These are phyloP conservation scores for Picochlorum sp. DNA, from an alignment of 139 green algal species.

Conservation along the genomic window DNA sequence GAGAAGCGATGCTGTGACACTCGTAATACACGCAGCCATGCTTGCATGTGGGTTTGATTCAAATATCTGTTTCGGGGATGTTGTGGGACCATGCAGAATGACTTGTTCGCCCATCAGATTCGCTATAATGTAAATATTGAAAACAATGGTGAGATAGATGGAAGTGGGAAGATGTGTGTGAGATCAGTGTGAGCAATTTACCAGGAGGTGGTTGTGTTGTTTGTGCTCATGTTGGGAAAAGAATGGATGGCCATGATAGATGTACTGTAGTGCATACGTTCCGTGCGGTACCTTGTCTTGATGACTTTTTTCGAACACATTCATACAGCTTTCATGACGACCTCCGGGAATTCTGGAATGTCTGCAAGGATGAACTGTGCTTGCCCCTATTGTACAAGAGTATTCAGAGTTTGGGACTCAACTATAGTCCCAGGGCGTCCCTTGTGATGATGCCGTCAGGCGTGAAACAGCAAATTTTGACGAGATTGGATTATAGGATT, in stretches of 20 bases:
- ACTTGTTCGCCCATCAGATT: background rate
- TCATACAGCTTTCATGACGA: no score
- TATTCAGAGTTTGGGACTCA: no score
- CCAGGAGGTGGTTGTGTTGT: background rate
- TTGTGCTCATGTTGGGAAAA: no score
- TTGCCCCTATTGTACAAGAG: no score
- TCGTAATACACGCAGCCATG: constrained; percentile 36
- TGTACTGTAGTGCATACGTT: background rate
- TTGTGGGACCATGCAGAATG: background rate
- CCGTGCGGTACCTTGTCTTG: background rate
- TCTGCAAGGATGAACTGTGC: no score
- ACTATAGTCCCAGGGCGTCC: no score
- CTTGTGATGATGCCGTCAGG: no score
- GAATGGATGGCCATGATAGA: no score
- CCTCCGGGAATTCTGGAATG: no score
- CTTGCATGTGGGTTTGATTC: constrained; percentile 26
- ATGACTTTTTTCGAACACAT: no score
- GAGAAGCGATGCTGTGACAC: constrained; percentile 14
- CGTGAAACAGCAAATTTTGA: background rate
- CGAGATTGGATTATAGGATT: constrained; percentile 25
- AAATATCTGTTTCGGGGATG: background rate
- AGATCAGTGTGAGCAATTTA: background rate
- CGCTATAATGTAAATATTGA: background rate
- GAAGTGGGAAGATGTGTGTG: background rate
- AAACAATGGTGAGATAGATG: background rate